phyloP scores from a whole-genome alignment of 306 rosid genomes.

The Canavalia gladiata region DNA sequence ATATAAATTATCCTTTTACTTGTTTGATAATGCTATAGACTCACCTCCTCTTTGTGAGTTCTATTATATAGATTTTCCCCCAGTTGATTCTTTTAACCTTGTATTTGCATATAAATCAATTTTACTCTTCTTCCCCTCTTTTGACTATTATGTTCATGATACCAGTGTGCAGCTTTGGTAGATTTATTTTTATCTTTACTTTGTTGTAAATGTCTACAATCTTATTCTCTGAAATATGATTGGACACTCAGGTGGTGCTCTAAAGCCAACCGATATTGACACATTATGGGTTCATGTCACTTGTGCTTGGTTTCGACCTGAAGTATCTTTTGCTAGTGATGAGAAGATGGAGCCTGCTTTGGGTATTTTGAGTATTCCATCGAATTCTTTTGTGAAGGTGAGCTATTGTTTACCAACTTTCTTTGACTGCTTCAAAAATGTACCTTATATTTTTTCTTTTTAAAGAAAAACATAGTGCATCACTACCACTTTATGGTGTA shows the following conservation, averaged over 20 bases:
- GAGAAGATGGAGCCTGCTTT: slow-evolving; percentile 97
- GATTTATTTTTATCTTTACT: slow-evolving; percentile 25
- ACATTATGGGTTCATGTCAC: slow-evolving; percentile 94
- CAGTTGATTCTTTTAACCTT: slow-evolving; percentile 32
- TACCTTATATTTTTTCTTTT: slow-evolving; percentile 21
- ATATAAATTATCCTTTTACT: slow-evolving; percentile 9
- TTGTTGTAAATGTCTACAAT: slow-evolving; percentile 37
- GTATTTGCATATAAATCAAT: slow-evolving; percentile 16
- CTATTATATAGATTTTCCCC: background rate
- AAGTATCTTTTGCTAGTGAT: slow-evolving; percentile 87
- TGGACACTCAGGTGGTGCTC: slow-evolving; percentile 77
- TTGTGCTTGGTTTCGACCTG: slow-evolving; percentile 96
- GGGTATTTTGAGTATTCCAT: slow-evolving; percentile 89
- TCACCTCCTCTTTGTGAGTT: slow-evolving; percentile 21
- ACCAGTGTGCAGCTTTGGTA: slow-evolving; percentile 22
- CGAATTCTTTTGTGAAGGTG: slow-evolving; percentile 92
- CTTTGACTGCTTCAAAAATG: slow-evolving; percentile 23
- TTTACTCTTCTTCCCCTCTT: slow-evolving; percentile 27
- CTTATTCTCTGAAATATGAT: slow-evolving; percentile 44
- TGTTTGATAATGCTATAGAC: slow-evolving; percentile 15
- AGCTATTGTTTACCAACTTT: slow-evolving; percentile 18
- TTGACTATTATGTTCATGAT: slow-evolving; percentile 14
- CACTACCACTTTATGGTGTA: slow-evolving; percentile 14
- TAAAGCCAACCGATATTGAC: slow-evolving; percentile 88
- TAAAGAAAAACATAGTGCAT: background rate